Base-by-base conservation (phyloP, 768 basidiomycete genomes). In the Tulasnella calospora region DNA sequence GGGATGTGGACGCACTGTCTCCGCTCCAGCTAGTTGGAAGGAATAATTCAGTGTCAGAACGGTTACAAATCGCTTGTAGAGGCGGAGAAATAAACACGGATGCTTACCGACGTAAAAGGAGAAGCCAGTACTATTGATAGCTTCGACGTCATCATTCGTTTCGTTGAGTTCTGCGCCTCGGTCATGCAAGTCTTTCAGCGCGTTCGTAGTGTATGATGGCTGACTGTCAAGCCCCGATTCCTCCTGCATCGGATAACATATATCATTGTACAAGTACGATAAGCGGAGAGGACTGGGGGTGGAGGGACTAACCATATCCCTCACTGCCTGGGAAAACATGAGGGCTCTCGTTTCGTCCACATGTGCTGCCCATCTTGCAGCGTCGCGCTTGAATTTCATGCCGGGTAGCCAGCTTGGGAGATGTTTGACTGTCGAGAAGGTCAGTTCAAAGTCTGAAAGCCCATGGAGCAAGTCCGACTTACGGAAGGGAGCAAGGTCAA, bases 21-120 rank as follows among this genome's bases (percentile, higher is more conserved):
- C 71, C 1, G 36, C 44, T 23, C 71, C 71, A 33, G 71, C 71
- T 72, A 46, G n/a, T 7, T n/a, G 8, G 2, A n/a, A 27, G 36
- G 40, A 36, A n/a, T 23, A 0, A 8, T 36, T 3, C 17, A 33
- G 33, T 71, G 27, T 9, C 27, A 23, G 30, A 71, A 10, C 17
- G n/a, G n/a, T 36, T 10, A 71, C 27, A 8, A n/a, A 19, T 30
- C 3, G n/a, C 17, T 17, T 9, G 35, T 21, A 71, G 44, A 33
- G 27, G 23, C 71, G 6, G 10, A 72, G 21, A 19, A 12, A 27
- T 30, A 1, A 71, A 21, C 12, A 72, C 10, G 38, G 17, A 17
- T n/a, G n/a, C 36, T n/a, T 72, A 46, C 71, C 44, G 36, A 72
- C 36, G 23, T 33, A 72, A 23, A 46, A 72, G 71, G 71, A 72